A percentile compares a stretch with the other conserved stretches of the same genome.
Evolutionary conservation across 169 alveolate species (phyloP).

Genomic region (Ichthyophthirius multifiliis): DNA sequence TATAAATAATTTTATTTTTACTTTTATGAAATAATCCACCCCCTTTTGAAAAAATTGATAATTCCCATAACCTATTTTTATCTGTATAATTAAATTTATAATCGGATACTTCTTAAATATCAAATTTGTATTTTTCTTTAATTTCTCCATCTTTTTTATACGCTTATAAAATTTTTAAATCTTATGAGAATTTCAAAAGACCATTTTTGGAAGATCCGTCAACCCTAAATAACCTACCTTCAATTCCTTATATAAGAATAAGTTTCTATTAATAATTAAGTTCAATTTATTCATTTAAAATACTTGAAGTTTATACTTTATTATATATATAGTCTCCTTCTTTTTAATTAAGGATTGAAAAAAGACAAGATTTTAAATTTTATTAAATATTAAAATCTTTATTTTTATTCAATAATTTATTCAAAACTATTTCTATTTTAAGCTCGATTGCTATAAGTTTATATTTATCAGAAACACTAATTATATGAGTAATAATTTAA

Average conservation of each 20-base stretch:
- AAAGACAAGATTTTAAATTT: not conserved
- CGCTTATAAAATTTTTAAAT: not conserved
- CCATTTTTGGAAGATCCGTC: not conserved
- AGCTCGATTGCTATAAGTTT: not conserved
- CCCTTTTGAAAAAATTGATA: not conserved
- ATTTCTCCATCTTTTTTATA: not conserved
- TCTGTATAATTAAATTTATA: not conserved
- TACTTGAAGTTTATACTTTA: not conserved
- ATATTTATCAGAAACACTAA: too few species aligned
- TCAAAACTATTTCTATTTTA: not conserved
- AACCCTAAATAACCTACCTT: not conserved
- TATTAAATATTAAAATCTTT: not conserved
- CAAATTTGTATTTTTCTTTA: not conserved
- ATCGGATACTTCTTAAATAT: not conserved
- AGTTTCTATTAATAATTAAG: not conserved
- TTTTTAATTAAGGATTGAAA: not conserved
- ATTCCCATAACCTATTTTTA: not conserved
- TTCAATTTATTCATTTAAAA: not conserved
- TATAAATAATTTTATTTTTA: not conserved
- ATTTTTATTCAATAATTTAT: not conserved
- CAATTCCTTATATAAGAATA: not conserved
- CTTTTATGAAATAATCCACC: constrained; percentile 6
- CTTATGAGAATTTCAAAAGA: not conserved
- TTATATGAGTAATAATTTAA: too few species aligned
- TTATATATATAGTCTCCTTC: not conserved